Evolutionary conservation across 1,284 basidiomycete genomes (phyloP), one percentile per base, ranked within the genome.

Genomic region (Ceratobasidium sp.): DNA sequence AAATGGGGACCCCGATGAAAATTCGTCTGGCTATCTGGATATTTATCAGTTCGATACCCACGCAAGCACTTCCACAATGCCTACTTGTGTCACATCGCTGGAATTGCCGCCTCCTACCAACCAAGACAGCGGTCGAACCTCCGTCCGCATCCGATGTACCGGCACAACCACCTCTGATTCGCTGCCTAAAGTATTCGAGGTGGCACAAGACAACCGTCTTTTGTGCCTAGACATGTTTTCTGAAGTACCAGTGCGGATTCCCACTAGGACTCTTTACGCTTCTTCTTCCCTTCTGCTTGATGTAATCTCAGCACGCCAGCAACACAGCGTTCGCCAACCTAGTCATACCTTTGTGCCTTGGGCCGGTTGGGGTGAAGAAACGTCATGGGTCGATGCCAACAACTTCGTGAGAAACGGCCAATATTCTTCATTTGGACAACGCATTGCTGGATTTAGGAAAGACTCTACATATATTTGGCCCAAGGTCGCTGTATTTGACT

Each of bases 31-130:
- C 27, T 31, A 17, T 9, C 31, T 64, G 45, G 41, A 64, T 17
- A 29, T 64, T 4, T 64, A 64, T 48, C 44, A 29, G 41, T 48
- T 63, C 48, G 44, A 29, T 5, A n/a, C 11, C 11, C 56, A 59
- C 11, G 1, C 33, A 36, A 36, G 33, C 1, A n/a, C 56, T 31
- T 19, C 56, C 17, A n/a, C 19, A 41, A n/a, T 36, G 17, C 33
- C 56, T 15, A 19, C n/a, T 9, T 41, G 41, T 19, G 56, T 36
- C 7, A 19, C 17, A n/a, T 59, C 56, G 27, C 41, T 59, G 3
- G 56, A 29, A 4, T 36, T 59, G 19, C 56, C 56, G 56, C 33
- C 33, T 19, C 15, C 3, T 41, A 33, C 5, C 31, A 19, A 59
- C 56, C 9, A 19, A 6, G 24, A 24, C n/a, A n/a, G 5, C 50